Base-by-base conservation (phyloP, 495 filamentous ascomycete species). In the Talaromyces stipitatus region DNA sequence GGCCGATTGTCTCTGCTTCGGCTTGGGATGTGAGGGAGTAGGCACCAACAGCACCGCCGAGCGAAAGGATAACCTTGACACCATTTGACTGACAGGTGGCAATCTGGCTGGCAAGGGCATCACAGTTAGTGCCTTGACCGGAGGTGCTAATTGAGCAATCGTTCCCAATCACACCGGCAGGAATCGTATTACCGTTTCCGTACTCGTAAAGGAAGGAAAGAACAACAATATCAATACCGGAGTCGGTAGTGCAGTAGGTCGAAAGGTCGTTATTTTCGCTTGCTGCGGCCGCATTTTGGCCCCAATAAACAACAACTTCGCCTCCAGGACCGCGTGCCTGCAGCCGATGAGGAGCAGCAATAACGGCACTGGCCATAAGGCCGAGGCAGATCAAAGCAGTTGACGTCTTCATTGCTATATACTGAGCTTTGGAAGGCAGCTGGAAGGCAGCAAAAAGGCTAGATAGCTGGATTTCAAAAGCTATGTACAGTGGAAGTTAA, bases 191-290 rank as follows among this genome's bases (percentile, higher is more conserved):
- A 11, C 68, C 59, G 32, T 61, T 62, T 8, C 64, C 66, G 58
- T 68, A 82, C 12, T 64, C 51, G 58, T 70, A 72, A 12, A 85
- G 56, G 67, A 85, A 83, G 23, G 81, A 69, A 2, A 85, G 68
- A 9, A 79, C 73, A 41, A 83, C 64, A 22, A 81, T 73, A 54
- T 80, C 71, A 26, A 80, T 72, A 10, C 68, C 73, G 1, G 73
- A 61, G 22, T 65, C 47, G 8, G 62, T 55, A 4, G 57, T 64
- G 32, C 74, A 77, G 54, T 77, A 77, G 9, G 68, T 52, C n/a
- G 71, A 66, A 7, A 76, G 63, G 26, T 75, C 70, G 30, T 72
- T 72, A 57, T 73, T 72, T 58, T 76, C 71, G 16, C 71, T 60
- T 1, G 69, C 70, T 11, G 66, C 66, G 20, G 69, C 69, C 14